Base-by-base conservation (phyloP, 495 filamentous ascomycete species). In the Gamarada debralockiae region DNA sequence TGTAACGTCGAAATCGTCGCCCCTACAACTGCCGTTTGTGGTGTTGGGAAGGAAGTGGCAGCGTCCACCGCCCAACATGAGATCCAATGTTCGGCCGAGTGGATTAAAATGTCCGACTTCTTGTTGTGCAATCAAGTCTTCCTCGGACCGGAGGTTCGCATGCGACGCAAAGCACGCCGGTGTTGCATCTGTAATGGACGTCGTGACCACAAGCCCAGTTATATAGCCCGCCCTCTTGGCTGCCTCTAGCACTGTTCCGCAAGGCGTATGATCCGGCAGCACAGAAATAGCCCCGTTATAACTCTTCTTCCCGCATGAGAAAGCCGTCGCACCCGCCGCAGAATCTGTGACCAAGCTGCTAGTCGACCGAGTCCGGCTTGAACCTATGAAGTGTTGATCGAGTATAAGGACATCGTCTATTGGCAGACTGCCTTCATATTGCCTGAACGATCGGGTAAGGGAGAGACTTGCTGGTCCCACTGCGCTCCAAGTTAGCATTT, bases 251-350 rank as follows among this genome's bases (percentile, higher is more conserved):
- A 98, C 89, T 2, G 90, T 96, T 3, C 92, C 95, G 63, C 93
- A 98, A 1, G 93, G 90, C 2, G 80, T 79, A 63, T 84, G 82
- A 64, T 92, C 84, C 0, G 92, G 91, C 13, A 92, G 74, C 58
- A 95, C 86, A 14, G 90, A 86, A 57, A 98, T 97, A 47, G 93
- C 93, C 14, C 88, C 89, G 65, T 98, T 98, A 69, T 97, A 98
- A 66, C 84, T 93, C 77, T 98, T 98, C 58, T 73, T 63, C 6
- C 83, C 90, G 57, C 93, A 98, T 1, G 88, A 91, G 69, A 98
- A 98, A 0, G 93, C 93, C 1, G 93, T 98, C 7, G 93, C 93
- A 12, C 93, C 93, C 29, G 93, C 93, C 2, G 93, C 93, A 36
- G 89, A 95, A 68, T 98, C 93, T 0, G 93, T 97, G 20, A 97